Evolutionary conservation across 73 alveolate genomes (phyloP).

Genomic region (Paramecium sonneborni): DNA sequence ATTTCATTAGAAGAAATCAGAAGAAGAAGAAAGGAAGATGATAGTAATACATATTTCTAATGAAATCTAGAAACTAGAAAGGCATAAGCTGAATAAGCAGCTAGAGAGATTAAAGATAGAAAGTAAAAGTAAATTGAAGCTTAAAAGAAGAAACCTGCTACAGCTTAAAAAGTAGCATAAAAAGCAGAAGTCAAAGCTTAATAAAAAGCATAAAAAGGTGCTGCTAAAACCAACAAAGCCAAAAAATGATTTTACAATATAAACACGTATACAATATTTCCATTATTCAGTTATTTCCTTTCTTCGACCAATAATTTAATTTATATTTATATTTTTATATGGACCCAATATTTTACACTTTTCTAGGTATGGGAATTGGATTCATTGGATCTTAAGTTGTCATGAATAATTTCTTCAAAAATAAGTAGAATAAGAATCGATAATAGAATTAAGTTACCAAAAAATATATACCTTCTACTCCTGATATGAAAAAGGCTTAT

Average conservation of each 20-base stretch:
- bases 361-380: background rate
- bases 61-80: conserved; percentile 70
- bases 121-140: conserved; percentile 69
- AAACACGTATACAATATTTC: background rate
- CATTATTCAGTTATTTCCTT: background rate
- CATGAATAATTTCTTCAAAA: background rate
- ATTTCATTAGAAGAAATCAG: conserved; percentile 90
- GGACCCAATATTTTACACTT: background rate
- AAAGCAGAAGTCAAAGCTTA: conserved; percentile 31
- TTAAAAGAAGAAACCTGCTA: conserved; percentile 24
- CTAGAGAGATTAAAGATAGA: conserved; percentile 87
- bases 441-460: background rate
- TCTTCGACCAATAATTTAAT: background rate
- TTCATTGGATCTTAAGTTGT: background rate
- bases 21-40: conserved; percentile 84
- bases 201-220: conserved; percentile 26
- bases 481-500: background rate
- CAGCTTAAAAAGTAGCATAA: conserved; percentile 37
- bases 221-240: conserved; percentile 32
- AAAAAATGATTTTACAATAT: conserved; percentile 19
- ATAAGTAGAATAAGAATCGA: background rate
- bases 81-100: conserved; percentile 84
- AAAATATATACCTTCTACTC: background rate
- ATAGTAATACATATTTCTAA: conserved; percentile 8
- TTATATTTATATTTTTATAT: background rate